These are phyloP conservation scores for Sphagnum magellanicum DNA, from an alignment of 228 moss, liverwort and hornwort species.

Conservation along the genomic window DNA sequence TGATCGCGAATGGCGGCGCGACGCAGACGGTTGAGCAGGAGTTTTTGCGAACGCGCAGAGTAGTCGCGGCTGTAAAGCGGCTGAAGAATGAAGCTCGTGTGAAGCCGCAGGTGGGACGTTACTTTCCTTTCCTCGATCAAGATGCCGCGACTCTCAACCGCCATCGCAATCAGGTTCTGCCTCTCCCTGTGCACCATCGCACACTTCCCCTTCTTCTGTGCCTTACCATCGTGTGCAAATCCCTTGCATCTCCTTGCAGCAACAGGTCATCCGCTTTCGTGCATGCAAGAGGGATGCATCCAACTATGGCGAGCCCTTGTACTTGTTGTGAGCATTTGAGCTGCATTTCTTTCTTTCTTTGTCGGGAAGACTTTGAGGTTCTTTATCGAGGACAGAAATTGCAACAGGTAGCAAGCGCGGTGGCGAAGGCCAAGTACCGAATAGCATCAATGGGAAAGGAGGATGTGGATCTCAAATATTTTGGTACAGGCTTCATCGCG, in stretches of 20 bases:
- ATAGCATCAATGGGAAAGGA: conserved; percentile 16
- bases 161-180: conserved; percentile 8
- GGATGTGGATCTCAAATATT: neutral
- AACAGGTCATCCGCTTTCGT: too few relatives aligned
- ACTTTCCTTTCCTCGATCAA: conserved; percentile 5
- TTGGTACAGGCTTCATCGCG: neutral
- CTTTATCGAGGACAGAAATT: neutral
- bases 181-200: neutral
- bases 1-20: too few relatives aligned
- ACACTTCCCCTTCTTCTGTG: neutral
- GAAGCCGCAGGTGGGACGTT: conserved; percentile 5
- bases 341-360: too few relatives aligned
- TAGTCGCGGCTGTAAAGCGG: conserved; percentile 17
- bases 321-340: too few relatives aligned
- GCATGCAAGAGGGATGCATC: too few relatives aligned
- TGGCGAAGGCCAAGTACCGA: conserved; percentile 36
- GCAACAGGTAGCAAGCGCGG: conserved; percentile 11
- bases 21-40: neutral
- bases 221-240: neutral
- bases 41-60: conserved; percentile 20
- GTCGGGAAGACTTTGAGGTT: too few relatives aligned
- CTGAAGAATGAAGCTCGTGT: neutral
- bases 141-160: conserved; percentile 27
- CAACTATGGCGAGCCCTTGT: too few relatives aligned
- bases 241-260: too few relatives aligned